Base-by-base conservation (phyloP, 2,329 filamentous ascomycete genomes). In the Apiospora arundinis region DNA sequence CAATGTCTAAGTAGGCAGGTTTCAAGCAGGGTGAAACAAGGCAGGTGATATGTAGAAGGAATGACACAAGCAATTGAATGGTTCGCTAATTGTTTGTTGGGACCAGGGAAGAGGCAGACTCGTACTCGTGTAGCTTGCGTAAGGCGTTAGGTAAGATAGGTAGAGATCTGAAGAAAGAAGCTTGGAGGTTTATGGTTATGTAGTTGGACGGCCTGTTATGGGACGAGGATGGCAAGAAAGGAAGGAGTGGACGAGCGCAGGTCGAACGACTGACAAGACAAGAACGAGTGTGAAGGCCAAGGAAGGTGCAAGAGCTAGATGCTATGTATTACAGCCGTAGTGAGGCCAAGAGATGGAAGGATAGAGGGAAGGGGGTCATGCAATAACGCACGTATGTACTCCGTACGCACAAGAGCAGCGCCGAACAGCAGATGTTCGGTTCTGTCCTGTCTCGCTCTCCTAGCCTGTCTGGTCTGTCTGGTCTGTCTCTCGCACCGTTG, bases 281-380 rank as follows among this genome's bases (percentile, higher is more conserved):
- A n/a, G 44, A 68, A 49, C 11, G 67, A 69, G 46, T 16, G 46
- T 23, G n/a, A 28, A 69, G 42, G 67, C 67, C 67, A 69, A 69
- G 67, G 44, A 52, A 40, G 23, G 23, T n/a, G 32, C 67, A 56
- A 40, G 45, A 52, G 12, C 67, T 46, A 68, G 23, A 63, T 63
- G 32, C 56, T 63, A 63, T 63, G 56, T 63, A 63, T 63, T 63
- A 63, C 56, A 63, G 28, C 28, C 28, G 56, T 63, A 14, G 32
- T 18, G 2, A 45, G 12, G 14, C 3, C 9, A 4, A 63, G 32
- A 40, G 21, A 4, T 4, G 5, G 12, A 2, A 12, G 37, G 56
- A 63, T 8, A 40, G 21, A 40, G 28, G 56, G 52, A 32, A 37
- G 14, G 28, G 52, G 56, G 56, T 12, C 28, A 63, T 63, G 56